phyloP scores from a whole-genome alignment of 495 filamentous ascomycete species.

The Zalerion maritima region DNA sequence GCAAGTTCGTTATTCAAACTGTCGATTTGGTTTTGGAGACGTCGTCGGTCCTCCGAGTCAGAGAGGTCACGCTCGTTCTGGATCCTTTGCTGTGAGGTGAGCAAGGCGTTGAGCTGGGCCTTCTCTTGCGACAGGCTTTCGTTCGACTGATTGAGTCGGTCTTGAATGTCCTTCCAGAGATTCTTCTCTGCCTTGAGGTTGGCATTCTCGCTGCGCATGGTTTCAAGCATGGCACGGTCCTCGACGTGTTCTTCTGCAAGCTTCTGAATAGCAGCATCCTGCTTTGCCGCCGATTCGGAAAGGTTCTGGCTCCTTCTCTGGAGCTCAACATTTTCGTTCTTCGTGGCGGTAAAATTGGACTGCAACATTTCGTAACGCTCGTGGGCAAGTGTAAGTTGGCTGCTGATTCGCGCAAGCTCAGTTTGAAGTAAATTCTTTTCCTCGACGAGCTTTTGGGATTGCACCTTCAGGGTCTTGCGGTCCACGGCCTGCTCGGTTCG shows the following conservation, averaged over 20 bases:
- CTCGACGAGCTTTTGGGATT: conserved; percentile 63
- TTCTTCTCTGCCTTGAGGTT: conserved; percentile 89
- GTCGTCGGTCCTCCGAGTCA: conserved; percentile 64
- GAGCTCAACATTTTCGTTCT: conserved; percentile 70
- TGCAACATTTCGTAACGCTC: conserved; percentile 87
- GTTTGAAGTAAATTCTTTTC: conserved; percentile 71
- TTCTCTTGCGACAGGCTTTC: conserved; percentile 72
- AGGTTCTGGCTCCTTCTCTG: conserved; percentile 62
- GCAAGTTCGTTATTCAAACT: conserved; percentile 62
- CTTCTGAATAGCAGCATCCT: conserved; percentile 80
- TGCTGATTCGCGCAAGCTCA: conserved; percentile 60
- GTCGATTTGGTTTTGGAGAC: conserved; percentile 63
- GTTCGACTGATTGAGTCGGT: conserved; percentile 72
- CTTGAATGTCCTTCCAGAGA: conserved; percentile 82
- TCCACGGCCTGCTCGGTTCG: conserved; percentile 70
- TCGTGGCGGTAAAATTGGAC: conserved; percentile 65
- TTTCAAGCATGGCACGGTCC: conserved; percentile 63
- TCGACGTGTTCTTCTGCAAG: conserved; percentile 88
- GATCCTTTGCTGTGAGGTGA: conserved; percentile 68
- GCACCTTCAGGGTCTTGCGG: conserved; percentile 66
- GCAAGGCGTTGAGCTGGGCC: conserved; percentile 58
- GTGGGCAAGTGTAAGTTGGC: conserved; percentile 63
- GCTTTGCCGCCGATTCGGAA: conserved; percentile 70
- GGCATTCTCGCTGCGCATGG: conserved; percentile 76
- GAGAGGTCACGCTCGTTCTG: conserved; percentile 80